These are phyloP conservation scores for Coemansia sp. DNA, from an alignment of 371 early-diverging fungal species.

Conservation along the genomic window DNA sequence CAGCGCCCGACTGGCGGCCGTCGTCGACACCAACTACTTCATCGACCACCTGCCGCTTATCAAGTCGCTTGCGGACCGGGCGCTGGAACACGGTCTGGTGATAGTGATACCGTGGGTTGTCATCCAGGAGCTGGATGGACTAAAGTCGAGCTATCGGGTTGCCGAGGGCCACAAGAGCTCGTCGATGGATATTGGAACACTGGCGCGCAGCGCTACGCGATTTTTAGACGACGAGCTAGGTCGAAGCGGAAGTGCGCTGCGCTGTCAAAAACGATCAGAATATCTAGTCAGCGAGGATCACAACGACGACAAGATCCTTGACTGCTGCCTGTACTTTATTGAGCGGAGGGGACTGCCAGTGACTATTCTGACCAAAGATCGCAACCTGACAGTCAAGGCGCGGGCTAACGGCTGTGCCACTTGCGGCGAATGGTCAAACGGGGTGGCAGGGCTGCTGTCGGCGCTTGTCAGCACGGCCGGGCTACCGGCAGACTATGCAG, in stretches of 20 bases:
- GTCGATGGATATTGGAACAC: neutral
- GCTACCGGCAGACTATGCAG: neutral
- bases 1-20: conserved; percentile 19
- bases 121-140: conserved; percentile 38
- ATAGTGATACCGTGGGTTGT: conserved; percentile 40
- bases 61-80: conserved; percentile 5
- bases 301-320: conserved; percentile 42
- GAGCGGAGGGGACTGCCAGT: conserved; percentile 25
- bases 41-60: conserved; percentile 27
- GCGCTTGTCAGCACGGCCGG: conserved; percentile 10
- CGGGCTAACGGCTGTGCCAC: conserved; percentile 37
- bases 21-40: conserved; percentile 46
- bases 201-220: conserved; percentile 32
- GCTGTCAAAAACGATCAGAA: conserved; percentile 38
- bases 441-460: conserved; percentile 10
- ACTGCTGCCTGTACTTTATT: conserved; percentile 43
- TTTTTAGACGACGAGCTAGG: conserved; percentile 26
- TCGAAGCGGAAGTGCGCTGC: conserved; percentile 22
- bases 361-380: conserved; percentile 31
- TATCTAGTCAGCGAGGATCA: conserved; percentile 18
- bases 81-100: conserved; percentile 7
- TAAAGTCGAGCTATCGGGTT: conserved; percentile 11
- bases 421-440: conserved; percentile 19
- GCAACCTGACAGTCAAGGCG: conserved; percentile 37
- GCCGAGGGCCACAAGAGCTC: neutral